phyloP scores from a whole-genome alignment of 2,329 filamentous ascomycete genomes.

The Monosporascus sp. region DNA sequence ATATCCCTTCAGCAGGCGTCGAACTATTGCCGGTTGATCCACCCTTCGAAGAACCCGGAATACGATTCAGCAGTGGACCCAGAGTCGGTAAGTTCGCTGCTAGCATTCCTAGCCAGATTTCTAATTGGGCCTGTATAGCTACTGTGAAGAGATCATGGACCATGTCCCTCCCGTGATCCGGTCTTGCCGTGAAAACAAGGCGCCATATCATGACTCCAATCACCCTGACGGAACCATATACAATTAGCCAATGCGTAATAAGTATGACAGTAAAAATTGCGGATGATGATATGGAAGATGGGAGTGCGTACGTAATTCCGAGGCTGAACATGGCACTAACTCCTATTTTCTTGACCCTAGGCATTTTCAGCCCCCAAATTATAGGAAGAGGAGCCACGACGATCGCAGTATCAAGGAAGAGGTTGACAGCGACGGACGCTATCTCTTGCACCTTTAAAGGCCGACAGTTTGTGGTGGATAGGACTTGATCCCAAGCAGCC shows the following conservation, averaged over 20 bases:
- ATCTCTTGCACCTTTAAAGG: not conserved
- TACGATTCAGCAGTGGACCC: not conserved
- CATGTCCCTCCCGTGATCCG: not conserved
- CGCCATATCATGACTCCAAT: slow-evolving; percentile 4
- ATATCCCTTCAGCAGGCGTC: not conserved
- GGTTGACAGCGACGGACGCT: slow-evolving; percentile 1
- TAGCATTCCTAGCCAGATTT: slow-evolving; percentile 3
- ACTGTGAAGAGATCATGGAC: not conserved
- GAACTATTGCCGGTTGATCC: not conserved
- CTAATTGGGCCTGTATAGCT: not conserved
- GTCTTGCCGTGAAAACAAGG: not conserved
- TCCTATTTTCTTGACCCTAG: slow-evolving; percentile 2
- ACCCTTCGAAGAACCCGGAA: not conserved
- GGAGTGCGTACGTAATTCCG: slow-evolving; percentile 1
- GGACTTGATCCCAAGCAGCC: slow-evolving; percentile 5
- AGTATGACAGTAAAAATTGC: not conserved
- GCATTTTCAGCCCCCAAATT: slow-evolving; percentile 4
- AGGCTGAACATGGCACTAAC: slow-evolving; percentile 4
- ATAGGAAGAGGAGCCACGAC: slow-evolving; percentile 3
- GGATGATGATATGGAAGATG: not conserved
- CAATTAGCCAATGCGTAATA: not conserved
- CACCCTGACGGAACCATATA: not conserved
- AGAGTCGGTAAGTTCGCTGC: slow-evolving; percentile 5
- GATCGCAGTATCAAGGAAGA: slow-evolving; percentile 1
- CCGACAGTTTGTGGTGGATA: slow-evolving; percentile 3